A percentile compares a stretch with the other conserved stretches of the same genome.
phyloP scores from a whole-genome alignment of 805 yeast species.

The Saccharomycopsis javanensis region DNA sequence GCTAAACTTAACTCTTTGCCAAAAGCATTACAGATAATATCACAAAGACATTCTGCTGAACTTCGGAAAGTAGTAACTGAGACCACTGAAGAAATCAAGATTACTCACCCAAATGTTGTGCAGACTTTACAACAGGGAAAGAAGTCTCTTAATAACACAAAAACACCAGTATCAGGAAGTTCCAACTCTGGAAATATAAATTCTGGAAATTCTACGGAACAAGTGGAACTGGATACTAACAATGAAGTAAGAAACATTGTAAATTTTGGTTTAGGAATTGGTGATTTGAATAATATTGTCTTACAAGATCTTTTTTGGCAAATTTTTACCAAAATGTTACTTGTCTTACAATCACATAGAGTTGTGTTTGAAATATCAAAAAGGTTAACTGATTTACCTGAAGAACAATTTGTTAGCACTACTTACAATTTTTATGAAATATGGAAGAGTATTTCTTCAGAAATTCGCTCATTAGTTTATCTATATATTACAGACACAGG shows the following conservation, averaged over 20 bases:
- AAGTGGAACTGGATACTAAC: background rate
- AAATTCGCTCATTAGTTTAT: slow-evolving; percentile 30
- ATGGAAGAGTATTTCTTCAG: slow-evolving; percentile 37
- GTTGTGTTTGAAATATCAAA: slow-evolving; percentile 50
- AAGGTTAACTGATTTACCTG: slow-evolving; percentile 21
- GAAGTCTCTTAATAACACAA: background rate
- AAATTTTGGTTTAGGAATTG: slow-evolving; percentile 30
- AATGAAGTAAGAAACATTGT: background rate
- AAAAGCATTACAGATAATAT: slow-evolving; percentile 44
- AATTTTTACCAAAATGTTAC: slow-evolving; percentile 52
- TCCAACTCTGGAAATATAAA: background rate
- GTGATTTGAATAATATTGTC: slow-evolving; percentile 43
- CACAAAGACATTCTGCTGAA: slow-evolving; percentile 50
- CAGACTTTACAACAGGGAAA: background rate
- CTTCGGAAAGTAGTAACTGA: slow-evolving; percentile 51
- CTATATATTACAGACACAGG: slow-evolving; percentile 27
- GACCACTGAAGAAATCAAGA: slow-evolving; percentile 54
- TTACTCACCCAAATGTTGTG: slow-evolving; percentile 36
- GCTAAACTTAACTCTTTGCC: slow-evolving; percentile 52
- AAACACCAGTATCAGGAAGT: background rate
- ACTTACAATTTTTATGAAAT: slow-evolving; percentile 33
- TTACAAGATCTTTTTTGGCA: slow-evolving; percentile 63
- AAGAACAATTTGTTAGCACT: slow-evolving; percentile 17
- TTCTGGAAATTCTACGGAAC: background rate
- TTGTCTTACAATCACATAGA: slow-evolving; percentile 61